These are phyloP conservation scores for Aureobasidium subglaciale DNA, from an alignment of 2,329 filamentous ascomycete genomes.

Conservation along the genomic window DNA sequence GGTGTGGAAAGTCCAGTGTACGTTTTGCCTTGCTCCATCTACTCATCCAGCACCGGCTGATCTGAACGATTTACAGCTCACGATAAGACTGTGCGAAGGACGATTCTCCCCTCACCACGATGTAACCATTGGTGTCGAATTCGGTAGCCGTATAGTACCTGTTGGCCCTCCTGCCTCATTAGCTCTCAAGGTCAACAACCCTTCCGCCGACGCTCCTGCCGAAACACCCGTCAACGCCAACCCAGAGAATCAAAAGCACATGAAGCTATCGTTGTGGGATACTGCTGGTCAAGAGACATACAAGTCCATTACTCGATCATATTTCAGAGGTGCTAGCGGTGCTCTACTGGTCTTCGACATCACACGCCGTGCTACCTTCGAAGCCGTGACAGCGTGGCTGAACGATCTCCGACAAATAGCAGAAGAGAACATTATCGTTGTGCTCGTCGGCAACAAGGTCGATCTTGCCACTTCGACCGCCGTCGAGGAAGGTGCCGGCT, in stretches of 20 bases:
- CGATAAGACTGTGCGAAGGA: slow-evolving; percentile 91
- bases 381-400: slow-evolving; percentile 86
- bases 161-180: slow-evolving; percentile 74
- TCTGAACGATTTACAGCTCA: slow-evolving; percentile 49
- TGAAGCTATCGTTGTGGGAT: slow-evolving; percentile 94
- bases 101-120: slow-evolving; percentile 92
- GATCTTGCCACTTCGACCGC: slow-evolving; percentile 58
- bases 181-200: slow-evolving; percentile 48
- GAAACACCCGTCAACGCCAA: slow-evolving; percentile 25
- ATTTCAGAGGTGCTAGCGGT: slow-evolving; percentile 76
- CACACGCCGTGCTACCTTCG: slow-evolving; percentile 74
- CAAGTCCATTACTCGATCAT: slow-evolving; percentile 89
- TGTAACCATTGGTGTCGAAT: slow-evolving; percentile 95
- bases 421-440: slow-evolving; percentile 88
- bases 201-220: slow-evolving; percentile 19
- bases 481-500: slow-evolving; percentile 26
- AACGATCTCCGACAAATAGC: slow-evolving; percentile 90
- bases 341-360: slow-evolving; percentile 93
- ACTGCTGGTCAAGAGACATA: slow-evolving; percentile 96
- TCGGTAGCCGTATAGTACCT: slow-evolving; percentile 85
- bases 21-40: slow-evolving; percentile 21
- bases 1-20: slow-evolving; percentile 83
- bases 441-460: slow-evolving; percentile 91
- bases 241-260: slow-evolving; percentile 57
- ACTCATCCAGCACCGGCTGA: slow-evolving; percentile 18